Percentiles rank a stretch among this genome's conserved stretches.
phyloP scores from a whole-genome alignment of 2,329 filamentous ascomycete genomes.

The Fusarium coffeatum region DNA sequence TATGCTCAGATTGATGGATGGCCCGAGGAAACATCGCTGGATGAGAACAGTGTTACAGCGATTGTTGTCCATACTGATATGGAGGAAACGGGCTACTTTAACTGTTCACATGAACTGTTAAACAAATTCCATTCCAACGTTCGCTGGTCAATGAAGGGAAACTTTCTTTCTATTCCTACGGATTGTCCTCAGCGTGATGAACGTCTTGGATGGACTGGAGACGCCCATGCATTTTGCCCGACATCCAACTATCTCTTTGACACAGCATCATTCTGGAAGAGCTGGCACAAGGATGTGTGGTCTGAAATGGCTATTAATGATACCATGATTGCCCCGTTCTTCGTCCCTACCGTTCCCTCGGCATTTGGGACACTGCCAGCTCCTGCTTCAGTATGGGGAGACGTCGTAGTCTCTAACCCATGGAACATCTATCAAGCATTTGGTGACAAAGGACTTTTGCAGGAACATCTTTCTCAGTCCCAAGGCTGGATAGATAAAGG shows the following conservation, averaged over 20 bases:
- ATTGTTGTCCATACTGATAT: constrained; percentile 64
- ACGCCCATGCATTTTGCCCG: constrained; percentile 59
- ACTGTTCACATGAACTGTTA: constrained; percentile 62
- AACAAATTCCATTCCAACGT: constrained; percentile 66
- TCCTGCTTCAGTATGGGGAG: background rate
- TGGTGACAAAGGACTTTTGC: background rate
- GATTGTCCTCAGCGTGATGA: constrained; percentile 65
- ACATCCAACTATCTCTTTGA: constrained; percentile 66
- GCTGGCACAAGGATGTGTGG: constrained; percentile 24
- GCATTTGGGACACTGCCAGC: too few relatives aligned
- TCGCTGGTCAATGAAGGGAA: constrained; percentile 67
- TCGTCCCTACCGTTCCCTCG: background rate
- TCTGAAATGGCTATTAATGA: background rate
- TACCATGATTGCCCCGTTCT: background rate
- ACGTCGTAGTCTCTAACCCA: background rate
- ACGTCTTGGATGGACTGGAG: constrained; percentile 65
- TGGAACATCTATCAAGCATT: constrained; percentile 4
- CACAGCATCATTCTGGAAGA: constrained; percentile 57
- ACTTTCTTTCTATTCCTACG: constrained; percentile 64
- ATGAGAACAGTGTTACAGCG: constrained; percentile 44
- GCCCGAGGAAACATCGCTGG: constrained; percentile 19
- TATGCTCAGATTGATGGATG: constrained; percentile 60
- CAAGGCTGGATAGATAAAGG: constrained; percentile 19
- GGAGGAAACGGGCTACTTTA: constrained; percentile 60
- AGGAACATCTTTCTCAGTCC: constrained; percentile 10